Evolutionary conservation across 2,329 filamentous ascomycete species (phyloP), one percentile per base, ranked within the genome.

Genomic region (Berkeleyomyces basicola): DNA sequence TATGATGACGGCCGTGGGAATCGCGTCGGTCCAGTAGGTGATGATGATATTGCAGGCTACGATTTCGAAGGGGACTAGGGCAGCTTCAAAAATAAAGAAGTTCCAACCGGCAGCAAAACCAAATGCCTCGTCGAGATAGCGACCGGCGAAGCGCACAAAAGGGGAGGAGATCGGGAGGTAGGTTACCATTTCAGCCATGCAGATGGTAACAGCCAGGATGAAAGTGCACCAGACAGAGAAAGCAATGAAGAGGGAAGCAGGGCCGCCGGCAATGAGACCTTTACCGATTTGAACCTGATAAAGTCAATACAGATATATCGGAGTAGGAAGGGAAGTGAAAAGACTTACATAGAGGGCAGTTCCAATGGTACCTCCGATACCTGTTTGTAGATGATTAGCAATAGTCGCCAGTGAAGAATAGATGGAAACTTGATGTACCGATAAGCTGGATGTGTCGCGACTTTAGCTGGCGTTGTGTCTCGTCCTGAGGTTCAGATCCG

Each of bases 161-260:
- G 86, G 86, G 47, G 85, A 88, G 0, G 85, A 88, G 61, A 90
- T 87, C 6, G 87, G 87, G 2, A 88, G 75, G 66, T 86, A 88
- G 0, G 85, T 87, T 6, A 88, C 86, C 85, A 90, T 88, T 70
- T 90, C 87, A 10, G 85, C 84, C 74, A 87, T 82, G 69, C 75
- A 79, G 65, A 82, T 74, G 0, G 80, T 85, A 57, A 85, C 75
- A 58, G 79, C 78, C 33, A 85, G 76, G 66, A 85, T 81, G 49
- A 84, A 78, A 46, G 77, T 76, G 69, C 80, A 83, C 82, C 82
- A 85, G 44, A 84, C 72, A 9, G 77, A 58, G 66, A 85, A 86
- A 43, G 81, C 82, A 31, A 82, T 70, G 62, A 84, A 80, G 36
- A 84, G 69, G 65, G 78, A 81, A 14, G 70, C 81, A 0, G 83